A percentile compares a stretch with the other conserved stretches of the same genome.
phyloP scores from a whole-genome alignment of 2,329 filamentous ascomycete species.

The Waltergamsia citrina region DNA sequence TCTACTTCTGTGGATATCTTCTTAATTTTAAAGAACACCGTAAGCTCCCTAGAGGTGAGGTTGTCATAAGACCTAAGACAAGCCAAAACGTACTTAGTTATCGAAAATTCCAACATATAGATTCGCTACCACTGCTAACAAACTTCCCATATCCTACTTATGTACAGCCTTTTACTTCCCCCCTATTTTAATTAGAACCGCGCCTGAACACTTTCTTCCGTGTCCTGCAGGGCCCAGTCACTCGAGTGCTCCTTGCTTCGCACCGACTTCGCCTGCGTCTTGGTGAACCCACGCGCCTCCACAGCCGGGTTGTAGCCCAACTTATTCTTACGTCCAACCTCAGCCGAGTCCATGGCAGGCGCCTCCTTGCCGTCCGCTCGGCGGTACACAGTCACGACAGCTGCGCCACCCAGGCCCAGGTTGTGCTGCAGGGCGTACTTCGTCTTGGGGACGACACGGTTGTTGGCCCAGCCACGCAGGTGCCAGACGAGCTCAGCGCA shows the following conservation, averaged over 20 bases:
- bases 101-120: too few relatives aligned
- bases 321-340: slow-evolving; percentile 55
- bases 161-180: slow-evolving; percentile 1
- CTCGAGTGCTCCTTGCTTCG: slow-evolving; percentile 57
- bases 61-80: too few relatives aligned
- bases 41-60: too few relatives aligned
- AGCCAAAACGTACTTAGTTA: too few relatives aligned
- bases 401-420: slow-evolving; percentile 82
- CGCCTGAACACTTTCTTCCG: slow-evolving; percentile 28
- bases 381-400: slow-evolving; percentile 82
- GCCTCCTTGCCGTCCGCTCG: slow-evolving; percentile 67
- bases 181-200: slow-evolving; percentile 17
- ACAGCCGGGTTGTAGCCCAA: slow-evolving; percentile 90
- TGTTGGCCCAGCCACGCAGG: slow-evolving; percentile 90
- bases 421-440: slow-evolving; percentile 81
- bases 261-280: slow-evolving; percentile 60
- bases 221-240: slow-evolving; percentile 71
- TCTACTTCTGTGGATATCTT: too few relatives aligned
- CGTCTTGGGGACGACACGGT: slow-evolving; percentile 62
- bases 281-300: slow-evolving; percentile 80
- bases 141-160: slow-evolving; percentile 2
- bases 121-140: too few relatives aligned
- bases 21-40: too few relatives aligned
- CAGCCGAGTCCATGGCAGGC: slow-evolving; percentile 46
- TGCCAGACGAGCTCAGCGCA: slow-evolving; percentile 96